Evolutionary conservation across 495 filamentous ascomycete genomes (phyloP).

Genomic region (Neurospora sp.): DNA sequence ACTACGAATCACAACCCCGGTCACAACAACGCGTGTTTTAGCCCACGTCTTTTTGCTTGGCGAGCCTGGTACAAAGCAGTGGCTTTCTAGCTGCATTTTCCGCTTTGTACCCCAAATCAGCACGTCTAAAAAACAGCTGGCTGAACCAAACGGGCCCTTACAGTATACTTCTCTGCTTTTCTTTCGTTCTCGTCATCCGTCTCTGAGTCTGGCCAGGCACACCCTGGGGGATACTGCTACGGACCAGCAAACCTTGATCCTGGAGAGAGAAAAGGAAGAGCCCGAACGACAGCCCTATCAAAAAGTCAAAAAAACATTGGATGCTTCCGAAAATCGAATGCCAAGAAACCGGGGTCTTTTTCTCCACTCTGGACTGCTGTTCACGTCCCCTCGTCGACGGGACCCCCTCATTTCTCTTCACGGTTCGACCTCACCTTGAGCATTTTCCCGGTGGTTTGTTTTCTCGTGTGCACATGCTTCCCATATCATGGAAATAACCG

Average conservation of each 20-base stretch:
- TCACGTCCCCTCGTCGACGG: not conserved
- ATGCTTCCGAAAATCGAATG: not conserved
- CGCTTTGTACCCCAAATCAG: too few relatives aligned
- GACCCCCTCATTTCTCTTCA: not conserved
- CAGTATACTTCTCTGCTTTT: not conserved
- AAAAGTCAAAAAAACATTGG: not conserved
- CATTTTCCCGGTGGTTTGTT: not conserved
- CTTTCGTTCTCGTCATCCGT: not conserved
- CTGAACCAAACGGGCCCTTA: not conserved
- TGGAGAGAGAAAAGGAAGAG: not conserved
- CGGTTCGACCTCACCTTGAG: not conserved
- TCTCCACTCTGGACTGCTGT: not conserved
- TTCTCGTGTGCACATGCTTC: not conserved
- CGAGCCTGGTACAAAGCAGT: too few relatives aligned
- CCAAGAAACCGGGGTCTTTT: not conserved
- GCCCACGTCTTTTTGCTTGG: too few relatives aligned
- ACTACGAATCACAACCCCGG: too few relatives aligned
- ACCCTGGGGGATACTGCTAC: not conserved
- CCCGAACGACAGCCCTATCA: not conserved
- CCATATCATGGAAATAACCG: not conserved
- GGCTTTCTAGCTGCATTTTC: too few relatives aligned
- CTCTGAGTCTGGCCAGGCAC: not conserved
- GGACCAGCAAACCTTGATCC: not conserved
- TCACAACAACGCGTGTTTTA: too few relatives aligned
- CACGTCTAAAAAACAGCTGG: too few relatives aligned